phyloP scores from a whole-genome alignment of 163 green algal species.

The Chlamydomonas reinhardtii region DNA sequence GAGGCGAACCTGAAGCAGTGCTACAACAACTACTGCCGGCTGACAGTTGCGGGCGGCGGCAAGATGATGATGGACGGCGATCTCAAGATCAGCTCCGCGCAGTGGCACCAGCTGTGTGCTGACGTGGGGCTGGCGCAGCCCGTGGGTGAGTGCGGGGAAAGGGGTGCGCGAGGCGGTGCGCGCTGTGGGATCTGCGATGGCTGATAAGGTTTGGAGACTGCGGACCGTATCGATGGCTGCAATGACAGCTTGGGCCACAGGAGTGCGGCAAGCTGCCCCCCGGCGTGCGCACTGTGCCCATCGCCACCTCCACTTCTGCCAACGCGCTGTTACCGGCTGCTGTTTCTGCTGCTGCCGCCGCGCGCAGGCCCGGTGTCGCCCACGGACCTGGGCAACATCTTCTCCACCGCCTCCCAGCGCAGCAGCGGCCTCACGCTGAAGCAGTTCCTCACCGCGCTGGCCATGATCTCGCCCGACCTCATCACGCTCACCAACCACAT shows the following conservation, averaged over 20 bases:
- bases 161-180: not conserved
- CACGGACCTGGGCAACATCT: constrained; percentile 38
- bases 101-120: constrained; percentile 40
- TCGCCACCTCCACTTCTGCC: too few species aligned
- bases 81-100: not conserved
- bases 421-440: constrained; percentile 41
- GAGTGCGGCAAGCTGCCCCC: too few species aligned
- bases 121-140: constrained; percentile 44
- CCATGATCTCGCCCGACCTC: constrained; percentile 44
- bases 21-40: constrained; percentile 53
- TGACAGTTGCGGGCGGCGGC: not conserved
- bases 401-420: constrained; percentile 34
- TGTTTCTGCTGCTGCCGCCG: not conserved
- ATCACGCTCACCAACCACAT: constrained; percentile 41
- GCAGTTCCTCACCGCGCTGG: constrained; percentile 48
- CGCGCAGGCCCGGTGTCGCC: constrained; percentile 30
- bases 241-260: too few species aligned
- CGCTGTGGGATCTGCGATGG: too few species aligned
- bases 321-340: too few species aligned
- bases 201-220: too few species aligned
- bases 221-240: too few species aligned
- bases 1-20: constrained; percentile 46
- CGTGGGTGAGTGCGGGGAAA: constrained; percentile 25
- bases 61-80: constrained; percentile 49
- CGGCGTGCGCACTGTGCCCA: too few species aligned